These are phyloP conservation scores for Penicillium sp. DNA, from an alignment of 2,329 filamentous ascomycete genomes.

Conservation along the genomic window DNA sequence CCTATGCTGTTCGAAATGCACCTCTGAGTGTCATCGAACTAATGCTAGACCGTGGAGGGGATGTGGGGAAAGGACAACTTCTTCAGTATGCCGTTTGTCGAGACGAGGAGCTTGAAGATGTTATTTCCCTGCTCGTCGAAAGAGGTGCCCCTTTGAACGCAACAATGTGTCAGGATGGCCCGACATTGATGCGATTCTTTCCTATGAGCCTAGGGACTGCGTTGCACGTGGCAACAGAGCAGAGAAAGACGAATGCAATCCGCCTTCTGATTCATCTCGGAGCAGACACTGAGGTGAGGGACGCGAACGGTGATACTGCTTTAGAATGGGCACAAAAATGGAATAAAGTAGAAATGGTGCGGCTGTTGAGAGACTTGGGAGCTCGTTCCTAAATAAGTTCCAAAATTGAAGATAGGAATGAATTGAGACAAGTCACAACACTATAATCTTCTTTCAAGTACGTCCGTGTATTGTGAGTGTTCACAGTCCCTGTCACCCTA, in stretches of 20 bases:
- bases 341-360: conserved; percentile 4
- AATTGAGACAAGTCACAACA: too few relatives aligned
- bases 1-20: conserved; percentile 24
- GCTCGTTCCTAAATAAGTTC: too few relatives aligned
- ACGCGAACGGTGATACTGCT: conserved; percentile 3
- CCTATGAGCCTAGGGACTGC: conserved; percentile 14
- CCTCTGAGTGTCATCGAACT: conserved; percentile 22
- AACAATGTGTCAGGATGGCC: conserved; percentile 24
- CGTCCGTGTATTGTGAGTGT: too few relatives aligned
- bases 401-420: too few relatives aligned
- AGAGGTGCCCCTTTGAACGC: conserved; percentile 26
- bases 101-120: conserved; percentile 13
- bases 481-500: too few relatives aligned
- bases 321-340: conserved; percentile 10
- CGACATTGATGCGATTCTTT: conserved; percentile 15
- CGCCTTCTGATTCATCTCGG: conserved; percentile 8
- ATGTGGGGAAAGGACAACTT: conserved; percentile 26
- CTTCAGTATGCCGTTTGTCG: conserved; percentile 28
- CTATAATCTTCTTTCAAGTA: too few relatives aligned
- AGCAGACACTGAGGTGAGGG: conserved; percentile 11
- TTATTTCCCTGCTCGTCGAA: conserved; percentile 23
- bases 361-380: too few relatives aligned
- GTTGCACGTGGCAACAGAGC: conserved; percentile 12
- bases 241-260: conserved; percentile 10
- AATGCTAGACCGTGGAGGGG: conserved; percentile 23